Conservation (phyloP, 1,284 basidiomycete species). For the Chiua sp. region DNA sequence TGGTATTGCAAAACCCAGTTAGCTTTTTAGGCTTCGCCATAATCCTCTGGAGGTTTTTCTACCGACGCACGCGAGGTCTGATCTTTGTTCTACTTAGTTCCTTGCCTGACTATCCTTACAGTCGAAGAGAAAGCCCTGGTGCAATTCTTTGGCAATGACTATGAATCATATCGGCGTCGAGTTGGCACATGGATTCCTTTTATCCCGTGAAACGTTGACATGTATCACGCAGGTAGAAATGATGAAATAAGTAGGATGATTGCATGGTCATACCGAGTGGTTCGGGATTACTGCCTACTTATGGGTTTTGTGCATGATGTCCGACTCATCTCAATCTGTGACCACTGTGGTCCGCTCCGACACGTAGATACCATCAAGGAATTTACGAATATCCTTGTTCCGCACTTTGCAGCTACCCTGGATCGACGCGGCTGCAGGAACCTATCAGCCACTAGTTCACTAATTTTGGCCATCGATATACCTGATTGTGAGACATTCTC, state of each 20-base stretch:
- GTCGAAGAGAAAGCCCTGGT: slow-evolving; percentile 79
- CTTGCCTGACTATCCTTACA: slow-evolving; percentile 35
- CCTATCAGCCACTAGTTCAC: slow-evolving; percentile 4
- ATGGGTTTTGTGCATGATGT: slow-evolving; percentile 18
- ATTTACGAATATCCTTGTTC: slow-evolving; percentile 99
- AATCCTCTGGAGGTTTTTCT: slow-evolving; percentile 89
- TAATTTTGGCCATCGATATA: slow-evolving; percentile 32
- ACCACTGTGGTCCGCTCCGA: slow-evolving; percentile 79
- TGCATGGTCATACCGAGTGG: slow-evolving; percentile 35
- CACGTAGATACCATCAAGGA: slow-evolving; percentile 93
- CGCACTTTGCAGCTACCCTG: slow-evolving; percentile 94
- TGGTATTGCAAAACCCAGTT: slow-evolving; percentile 90
- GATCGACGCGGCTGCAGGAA: slow-evolving; percentile 82
- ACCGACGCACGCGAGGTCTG: slow-evolving; percentile 78
- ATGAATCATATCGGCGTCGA: slow-evolving; percentile 67
- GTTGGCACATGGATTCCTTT: slow-evolving; percentile 82
- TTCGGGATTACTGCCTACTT: slow-evolving; percentile 28
- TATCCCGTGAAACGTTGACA: slow-evolving; percentile 48
- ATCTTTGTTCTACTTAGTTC: slow-evolving; percentile 16
- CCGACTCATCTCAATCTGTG: slow-evolving; percentile 42
- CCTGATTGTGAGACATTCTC: slow-evolving; percentile 96
- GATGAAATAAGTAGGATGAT: slow-evolving; percentile 26
- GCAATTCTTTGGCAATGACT: slow-evolving; percentile 84
- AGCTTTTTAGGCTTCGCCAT: slow-evolving; percentile 68
- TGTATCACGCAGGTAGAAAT: slow-evolving; percentile 4